A percentile compares a stretch with the other conserved stretches of the same genome.
Evolutionary conservation across 1,139 yeast species (phyloP).

Genomic region (Tardiomyces blankii): DNA sequence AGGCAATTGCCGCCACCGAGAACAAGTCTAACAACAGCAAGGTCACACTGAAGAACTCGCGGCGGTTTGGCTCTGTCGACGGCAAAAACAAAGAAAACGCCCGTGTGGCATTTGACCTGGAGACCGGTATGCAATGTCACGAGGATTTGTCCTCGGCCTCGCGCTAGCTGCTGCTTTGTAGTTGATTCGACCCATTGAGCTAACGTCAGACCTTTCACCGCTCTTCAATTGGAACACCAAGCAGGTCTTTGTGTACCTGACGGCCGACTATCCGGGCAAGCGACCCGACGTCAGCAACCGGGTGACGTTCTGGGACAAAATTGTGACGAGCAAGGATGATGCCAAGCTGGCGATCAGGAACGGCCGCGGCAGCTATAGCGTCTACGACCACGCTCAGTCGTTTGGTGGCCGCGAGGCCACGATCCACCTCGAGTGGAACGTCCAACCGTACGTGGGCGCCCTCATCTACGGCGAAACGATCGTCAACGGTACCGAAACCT

Average conservation of each 20-base stretch:
- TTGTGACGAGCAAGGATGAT: constrained; percentile 46
- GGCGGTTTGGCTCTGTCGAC: constrained; percentile 60
- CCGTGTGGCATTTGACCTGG: constrained; percentile 59
- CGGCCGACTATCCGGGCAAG: constrained; percentile 77
- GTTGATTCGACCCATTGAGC: not conserved
- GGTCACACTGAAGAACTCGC: constrained; percentile 40
- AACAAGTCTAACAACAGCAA: not conserved
- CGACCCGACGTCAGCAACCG: constrained; percentile 37
- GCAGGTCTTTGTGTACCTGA: constrained; percentile 80
- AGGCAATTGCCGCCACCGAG: not conserved
- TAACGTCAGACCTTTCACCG: constrained; percentile 43
- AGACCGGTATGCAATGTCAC: constrained; percentile 28
- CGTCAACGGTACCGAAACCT: constrained; percentile 20
- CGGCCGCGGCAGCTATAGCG: constrained; percentile 64
- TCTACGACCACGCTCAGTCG: constrained; percentile 73
- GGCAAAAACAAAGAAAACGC: constrained; percentile 75
- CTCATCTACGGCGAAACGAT: constrained; percentile 56
- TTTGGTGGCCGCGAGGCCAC: constrained; percentile 60
- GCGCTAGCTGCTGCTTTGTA: too few relatives aligned
- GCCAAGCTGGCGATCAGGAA: constrained; percentile 46
- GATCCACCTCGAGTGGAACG: constrained; percentile 74
- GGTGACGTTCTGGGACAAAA: constrained; percentile 87
- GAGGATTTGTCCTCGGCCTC: not conserved
- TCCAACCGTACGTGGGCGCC: constrained; percentile 86
- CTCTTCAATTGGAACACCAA: constrained; percentile 96